phyloP scores from a whole-genome alignment of 192 early-diverging fungal genomes.

The Umbelopsis sp. region DNA sequence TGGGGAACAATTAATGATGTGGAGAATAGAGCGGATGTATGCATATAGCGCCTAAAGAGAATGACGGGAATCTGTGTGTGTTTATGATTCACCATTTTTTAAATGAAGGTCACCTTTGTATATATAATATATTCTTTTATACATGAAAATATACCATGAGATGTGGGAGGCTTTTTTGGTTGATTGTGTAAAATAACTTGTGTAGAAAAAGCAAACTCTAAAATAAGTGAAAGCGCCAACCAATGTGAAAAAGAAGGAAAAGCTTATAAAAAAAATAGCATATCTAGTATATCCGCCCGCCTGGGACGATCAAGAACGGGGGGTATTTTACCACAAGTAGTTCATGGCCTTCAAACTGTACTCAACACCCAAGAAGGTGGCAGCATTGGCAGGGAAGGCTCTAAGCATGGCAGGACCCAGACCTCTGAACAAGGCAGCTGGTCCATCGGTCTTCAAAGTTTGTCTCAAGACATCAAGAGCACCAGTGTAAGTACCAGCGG shows the following conservation, averaged over 20 bases:
- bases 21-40: background rate
- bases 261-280: background rate
- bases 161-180: too few relatives aligned
- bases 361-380: slow-evolving; percentile 73
- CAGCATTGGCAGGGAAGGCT: slow-evolving; percentile 85
- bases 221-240: background rate
- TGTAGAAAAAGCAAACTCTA: too few relatives aligned
- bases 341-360: slow-evolving; percentile 54
- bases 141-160: too few relatives aligned
- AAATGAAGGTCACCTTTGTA: too few relatives aligned
- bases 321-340: slow-evolving; percentile 40
- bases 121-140: too few relatives aligned
- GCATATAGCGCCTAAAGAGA: too few relatives aligned
- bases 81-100: too few relatives aligned
- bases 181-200: too few relatives aligned
- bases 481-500: slow-evolving; percentile 85
- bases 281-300: slow-evolving; percentile 6
- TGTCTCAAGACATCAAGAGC: slow-evolving; percentile 61
- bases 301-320: background rate
- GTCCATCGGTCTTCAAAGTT: slow-evolving; percentile 71
- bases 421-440: slow-evolving; percentile 83
- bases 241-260: background rate
- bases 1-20: background rate
- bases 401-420: slow-evolving; percentile 85
- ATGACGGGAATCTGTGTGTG: too few relatives aligned